Base-by-base conservation (phyloP, 2,329 filamentous ascomycete species). In the Ilyonectria sp. region DNA sequence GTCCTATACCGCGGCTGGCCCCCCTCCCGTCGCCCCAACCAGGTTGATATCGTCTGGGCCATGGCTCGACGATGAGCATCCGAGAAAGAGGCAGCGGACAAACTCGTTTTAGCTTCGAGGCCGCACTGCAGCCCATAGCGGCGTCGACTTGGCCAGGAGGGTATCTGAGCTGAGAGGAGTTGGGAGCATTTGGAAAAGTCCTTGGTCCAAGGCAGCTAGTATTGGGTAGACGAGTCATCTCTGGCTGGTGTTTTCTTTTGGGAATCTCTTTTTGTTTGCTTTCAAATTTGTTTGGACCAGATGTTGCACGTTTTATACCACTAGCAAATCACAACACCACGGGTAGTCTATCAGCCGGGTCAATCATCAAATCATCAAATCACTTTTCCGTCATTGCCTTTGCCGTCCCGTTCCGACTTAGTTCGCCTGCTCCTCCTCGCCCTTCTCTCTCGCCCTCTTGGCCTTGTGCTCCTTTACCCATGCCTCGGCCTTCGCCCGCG, bases 401-500 rank as follows among this genome's bases (percentile, higher is more conserved):
- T 37, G 61, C 26, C 15, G 19, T 50, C 26, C 31, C 55, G 8
- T 40, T 44, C 37, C 15, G 17, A 13, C 21, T 23, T 26, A 43
- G 4, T 46, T 71, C 6, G 29, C 6, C 40, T 61, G 71, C 17
- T 50, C 70, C 11, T 49, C 65, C 69, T 70, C 71, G 53, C 75
- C 77, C 76, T 67, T 84, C 76, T 86, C 85, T 3, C 82, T 83
- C 4, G 85, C 86, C 81, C 90, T 93, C 79, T 93, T 91, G 75
- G 84, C 87, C 84, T 98, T 98, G 79, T 94, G 95, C 74, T 96
- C 93, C 70, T 89, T 87, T 40, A 97, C 91, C 91, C 95, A 99
- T n/a, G 80, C 86, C 9, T 86, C 86, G 1, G 92, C 91, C 81
- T 89, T 90, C 3, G 80, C 81, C 75, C 88, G 91, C 0, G 95